These are phyloP conservation scores for Fusarium austroafricanum DNA, from an alignment of 2,329 filamentous ascomycete species.

Conservation along the genomic window DNA sequence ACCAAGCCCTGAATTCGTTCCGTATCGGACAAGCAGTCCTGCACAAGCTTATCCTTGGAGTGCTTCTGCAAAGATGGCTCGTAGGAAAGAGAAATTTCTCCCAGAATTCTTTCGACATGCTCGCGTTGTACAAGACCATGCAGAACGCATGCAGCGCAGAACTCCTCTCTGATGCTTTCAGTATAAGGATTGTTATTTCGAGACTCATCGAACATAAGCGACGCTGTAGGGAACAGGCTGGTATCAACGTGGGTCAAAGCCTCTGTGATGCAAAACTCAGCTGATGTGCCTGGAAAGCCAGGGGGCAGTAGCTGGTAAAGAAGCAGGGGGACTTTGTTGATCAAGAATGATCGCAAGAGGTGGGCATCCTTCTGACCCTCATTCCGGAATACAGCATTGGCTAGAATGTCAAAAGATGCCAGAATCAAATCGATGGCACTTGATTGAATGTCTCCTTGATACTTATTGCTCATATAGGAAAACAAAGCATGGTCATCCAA, in stretches of 20 bases:
- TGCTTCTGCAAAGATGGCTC: conserved; percentile 80
- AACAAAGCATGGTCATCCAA: conserved; percentile 84
- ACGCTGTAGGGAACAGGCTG: conserved; percentile 74
- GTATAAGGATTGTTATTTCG: conserved; percentile 69
- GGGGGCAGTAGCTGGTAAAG: conserved; percentile 68
- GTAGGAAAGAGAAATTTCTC: conserved; percentile 84
- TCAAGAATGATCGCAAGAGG: conserved; percentile 85
- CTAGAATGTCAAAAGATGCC: conserved; percentile 88
- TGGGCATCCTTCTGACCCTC: conserved; percentile 71
- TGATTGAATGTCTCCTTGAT: conserved; percentile 81
- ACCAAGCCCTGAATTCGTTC: conserved; percentile 81
- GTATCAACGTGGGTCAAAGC: conserved; percentile 85
- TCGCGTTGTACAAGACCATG: conserved; percentile 85
- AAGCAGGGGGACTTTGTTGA: conserved; percentile 71
- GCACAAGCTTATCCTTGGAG: conserved; percentile 80
- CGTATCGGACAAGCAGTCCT: conserved; percentile 80
- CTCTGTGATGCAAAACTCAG: conserved; percentile 76
- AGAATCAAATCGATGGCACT: conserved; percentile 86
- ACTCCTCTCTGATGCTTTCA: conserved; percentile 74
- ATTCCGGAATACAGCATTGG: conserved; percentile 82
- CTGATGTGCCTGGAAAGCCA: conserved; percentile 79
- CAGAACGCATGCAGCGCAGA: conserved; percentile 89
- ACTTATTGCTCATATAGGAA: conserved; percentile 85
- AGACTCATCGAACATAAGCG: conserved; percentile 68
- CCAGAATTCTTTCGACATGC: conserved; percentile 82